Evolutionary conservation across 2,329 filamentous ascomycete genomes (phyloP).

Genomic region (Neofusicoccum parvum): DNA sequence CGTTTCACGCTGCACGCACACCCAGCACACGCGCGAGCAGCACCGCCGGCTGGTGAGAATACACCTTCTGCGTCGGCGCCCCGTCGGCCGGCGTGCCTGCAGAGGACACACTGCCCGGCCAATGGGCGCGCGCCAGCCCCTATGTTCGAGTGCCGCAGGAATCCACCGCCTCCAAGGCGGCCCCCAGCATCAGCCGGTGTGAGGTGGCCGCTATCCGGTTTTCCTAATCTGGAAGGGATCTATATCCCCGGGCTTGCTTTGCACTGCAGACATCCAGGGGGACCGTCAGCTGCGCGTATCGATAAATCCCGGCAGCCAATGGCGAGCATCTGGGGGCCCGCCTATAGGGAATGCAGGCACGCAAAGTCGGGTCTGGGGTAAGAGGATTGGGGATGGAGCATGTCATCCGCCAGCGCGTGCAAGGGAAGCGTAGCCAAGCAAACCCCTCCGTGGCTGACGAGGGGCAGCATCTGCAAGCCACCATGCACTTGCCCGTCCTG

Average conservation of each 20-base stretch:
- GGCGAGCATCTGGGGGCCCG: neutral
- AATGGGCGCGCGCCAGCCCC: constrained; percentile 4
- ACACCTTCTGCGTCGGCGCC: neutral
- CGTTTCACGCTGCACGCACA: constrained; percentile 19
- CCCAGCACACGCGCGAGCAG: neutral
- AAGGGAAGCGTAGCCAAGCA: neutral
- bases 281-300: neutral
- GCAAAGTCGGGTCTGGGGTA: neutral
- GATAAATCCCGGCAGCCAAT: constrained; percentile 7
- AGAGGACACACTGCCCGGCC: neutral
- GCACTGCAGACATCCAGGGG: neutral
- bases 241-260: neutral
- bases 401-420: neutral
- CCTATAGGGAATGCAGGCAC: constrained; percentile 12
- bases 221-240: constrained; percentile 8
- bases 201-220: constrained; percentile 1
- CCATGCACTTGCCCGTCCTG: neutral
- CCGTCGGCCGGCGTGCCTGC: neutral
- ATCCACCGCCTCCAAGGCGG: neutral
- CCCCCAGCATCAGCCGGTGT: neutral
- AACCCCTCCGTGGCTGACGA: neutral
- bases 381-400: neutral
- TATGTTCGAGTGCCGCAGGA: neutral
- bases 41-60: neutral
- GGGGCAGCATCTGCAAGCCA: constrained; percentile 1